Percentiles rank a stretch among this genome's conserved stretches.
Evolutionary conservation across 768 basidiomycete species (phyloP).

Genomic region (Steccherinum ochraceum): DNA sequence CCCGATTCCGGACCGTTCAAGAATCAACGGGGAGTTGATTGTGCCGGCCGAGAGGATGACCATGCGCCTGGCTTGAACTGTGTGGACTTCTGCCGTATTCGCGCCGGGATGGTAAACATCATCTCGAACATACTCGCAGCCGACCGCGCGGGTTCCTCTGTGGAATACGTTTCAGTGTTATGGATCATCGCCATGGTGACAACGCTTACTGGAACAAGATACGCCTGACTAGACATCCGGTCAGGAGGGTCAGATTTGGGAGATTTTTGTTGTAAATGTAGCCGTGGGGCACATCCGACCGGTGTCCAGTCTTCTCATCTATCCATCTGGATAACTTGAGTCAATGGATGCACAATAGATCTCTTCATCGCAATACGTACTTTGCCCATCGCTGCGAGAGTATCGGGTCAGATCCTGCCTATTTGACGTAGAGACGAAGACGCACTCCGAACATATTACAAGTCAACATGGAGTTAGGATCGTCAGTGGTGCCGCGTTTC

Average conservation of each 20-base stretch:
- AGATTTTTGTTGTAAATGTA: conserved; percentile 30
- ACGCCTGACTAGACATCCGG: conserved; percentile 28
- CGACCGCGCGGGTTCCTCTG: conserved; percentile 31
- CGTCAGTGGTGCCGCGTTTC: conserved; percentile 36
- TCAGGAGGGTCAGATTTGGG: conserved; percentile 26
- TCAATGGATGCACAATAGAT: too few relatives aligned
- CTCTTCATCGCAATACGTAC: too few relatives aligned
- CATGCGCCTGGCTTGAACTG: conserved; percentile 26
- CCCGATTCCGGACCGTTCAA: conserved; percentile 34
- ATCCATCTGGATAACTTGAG: too few relatives aligned
- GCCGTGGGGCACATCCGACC: conserved; percentile 47
- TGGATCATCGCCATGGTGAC: neutral
- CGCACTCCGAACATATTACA: conserved; percentile 43
- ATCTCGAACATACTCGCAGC: conserved; percentile 32
- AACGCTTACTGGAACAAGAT: conserved; percentile 30
- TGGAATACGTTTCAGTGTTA: neutral
- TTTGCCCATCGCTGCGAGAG: neutral
- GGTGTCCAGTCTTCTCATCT: conserved; percentile 39
- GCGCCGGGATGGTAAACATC: conserved; percentile 16
- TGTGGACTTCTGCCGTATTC: conserved; percentile 6
- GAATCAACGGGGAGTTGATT: neutral
- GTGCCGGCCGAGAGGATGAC: conserved; percentile 13
- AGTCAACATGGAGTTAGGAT: conserved; percentile 40
- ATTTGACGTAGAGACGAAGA: neutral
- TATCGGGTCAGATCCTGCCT: neutral